phyloP scores from a whole-genome alignment of 2,329 filamentous ascomycete species.

The Neofusicoccum laricinum region DNA sequence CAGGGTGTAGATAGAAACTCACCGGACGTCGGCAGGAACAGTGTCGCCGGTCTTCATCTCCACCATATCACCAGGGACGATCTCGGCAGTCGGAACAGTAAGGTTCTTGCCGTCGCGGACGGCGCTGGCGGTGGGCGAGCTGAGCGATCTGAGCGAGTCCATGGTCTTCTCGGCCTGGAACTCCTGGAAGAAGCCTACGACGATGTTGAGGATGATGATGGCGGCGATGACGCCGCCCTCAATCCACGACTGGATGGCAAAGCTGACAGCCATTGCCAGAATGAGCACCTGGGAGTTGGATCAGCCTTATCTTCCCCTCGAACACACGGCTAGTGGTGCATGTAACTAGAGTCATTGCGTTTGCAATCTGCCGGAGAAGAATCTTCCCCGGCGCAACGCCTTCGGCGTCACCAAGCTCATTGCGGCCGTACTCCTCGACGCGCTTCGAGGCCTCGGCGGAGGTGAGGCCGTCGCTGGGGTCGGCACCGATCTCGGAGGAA shows the following conservation, averaged over 20 bases:
- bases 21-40: conserved; percentile 65
- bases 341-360: conserved; percentile 70
- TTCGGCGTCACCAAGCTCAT: conserved; percentile 68
- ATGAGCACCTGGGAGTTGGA: conserved; percentile 37
- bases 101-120: conserved; percentile 54
- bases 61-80: conserved; percentile 67
- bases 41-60: conserved; percentile 64
- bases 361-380: conserved; percentile 68
- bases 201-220: conserved; percentile 46
- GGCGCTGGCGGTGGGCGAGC: conserved; percentile 44
- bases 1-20: background rate
- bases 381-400: conserved; percentile 70
- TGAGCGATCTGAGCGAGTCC: conserved; percentile 47
- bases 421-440: conserved; percentile 60
- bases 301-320: conserved; percentile 10
- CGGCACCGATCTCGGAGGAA: conserved; percentile 57
- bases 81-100: conserved; percentile 53
- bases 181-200: conserved; percentile 47
- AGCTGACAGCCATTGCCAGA: conserved; percentile 48
- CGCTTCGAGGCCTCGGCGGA: conserved; percentile 58
- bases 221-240: conserved; percentile 48
- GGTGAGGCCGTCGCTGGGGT: conserved; percentile 65
- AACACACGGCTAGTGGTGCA: background rate
- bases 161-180: conserved; percentile 50
- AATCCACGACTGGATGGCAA: conserved; percentile 47